Evolutionary conservation across 371 early-diverging fungal species (phyloP).

Genomic region (Polyrhizophydium stewartii): DNA sequence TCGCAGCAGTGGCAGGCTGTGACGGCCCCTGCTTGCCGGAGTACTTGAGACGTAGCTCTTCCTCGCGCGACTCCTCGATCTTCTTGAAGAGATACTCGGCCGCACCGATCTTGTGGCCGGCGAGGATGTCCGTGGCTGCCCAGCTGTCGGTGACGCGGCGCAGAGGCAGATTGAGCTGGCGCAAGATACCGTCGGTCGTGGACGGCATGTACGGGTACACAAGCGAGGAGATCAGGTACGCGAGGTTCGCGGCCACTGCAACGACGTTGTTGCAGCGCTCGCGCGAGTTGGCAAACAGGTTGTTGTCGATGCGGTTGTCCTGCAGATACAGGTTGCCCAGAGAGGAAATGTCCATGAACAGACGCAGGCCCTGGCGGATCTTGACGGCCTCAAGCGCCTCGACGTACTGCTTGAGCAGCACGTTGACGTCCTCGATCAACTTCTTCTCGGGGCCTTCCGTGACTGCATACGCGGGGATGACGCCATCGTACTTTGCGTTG

Average conservation of each 20-base stretch:
- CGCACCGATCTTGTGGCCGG: slow-evolving; percentile 81
- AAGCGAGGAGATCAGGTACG: slow-evolving; percentile 83
- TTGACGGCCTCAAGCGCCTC: slow-evolving; percentile 81
- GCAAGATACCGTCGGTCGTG: slow-evolving; percentile 70
- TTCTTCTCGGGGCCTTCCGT: slow-evolving; percentile 52
- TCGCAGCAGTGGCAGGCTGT: slow-evolving; percentile 17
- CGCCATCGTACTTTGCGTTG: slow-evolving; percentile 74
- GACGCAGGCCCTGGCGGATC: slow-evolving; percentile 76
- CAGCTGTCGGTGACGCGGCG: slow-evolving; percentile 74
- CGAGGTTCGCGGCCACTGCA: slow-evolving; percentile 74
- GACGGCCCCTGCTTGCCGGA: slow-evolving; percentile 47
- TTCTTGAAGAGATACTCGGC: slow-evolving; percentile 86
- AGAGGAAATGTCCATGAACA: slow-evolving; percentile 91
- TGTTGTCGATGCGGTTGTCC: slow-evolving; percentile 84
- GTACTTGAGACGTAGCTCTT: slow-evolving; percentile 64
- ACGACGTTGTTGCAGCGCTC: slow-evolving; percentile 86
- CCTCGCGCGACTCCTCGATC: slow-evolving; percentile 76
- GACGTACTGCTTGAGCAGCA: slow-evolving; percentile 69
- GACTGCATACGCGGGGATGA: slow-evolving; percentile 61
- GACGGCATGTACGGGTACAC: slow-evolving; percentile 95
- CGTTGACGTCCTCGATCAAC: slow-evolving; percentile 82
- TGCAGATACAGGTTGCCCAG: slow-evolving; percentile 96
- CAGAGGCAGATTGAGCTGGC: slow-evolving; percentile 32
- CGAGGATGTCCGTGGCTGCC: slow-evolving; percentile 57
- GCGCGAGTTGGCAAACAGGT: slow-evolving; percentile 70